Percentiles rank a stretch among this genome's conserved stretches.
Conservation (phyloP, 2,329 filamentous ascomycete genomes). For the Aureobasidium leucospermi region DNA sequence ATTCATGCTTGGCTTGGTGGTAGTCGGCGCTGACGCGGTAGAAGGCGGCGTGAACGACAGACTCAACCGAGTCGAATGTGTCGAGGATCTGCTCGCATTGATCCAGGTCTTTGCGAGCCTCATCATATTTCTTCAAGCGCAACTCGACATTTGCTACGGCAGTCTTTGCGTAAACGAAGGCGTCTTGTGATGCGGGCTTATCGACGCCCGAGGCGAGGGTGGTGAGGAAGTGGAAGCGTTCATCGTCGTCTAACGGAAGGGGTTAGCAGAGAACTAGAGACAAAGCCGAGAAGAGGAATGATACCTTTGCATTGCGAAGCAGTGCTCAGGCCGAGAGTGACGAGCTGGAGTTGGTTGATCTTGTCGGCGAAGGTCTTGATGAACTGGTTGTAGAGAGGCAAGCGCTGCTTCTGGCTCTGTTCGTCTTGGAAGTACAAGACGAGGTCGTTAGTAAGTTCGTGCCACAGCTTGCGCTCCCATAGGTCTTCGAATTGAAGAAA, state of each 20-base stretch:
- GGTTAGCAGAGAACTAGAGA: slow-evolving; percentile 22
- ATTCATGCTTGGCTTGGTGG: slow-evolving; percentile 85
- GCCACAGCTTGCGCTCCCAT: slow-evolving; percentile 99
- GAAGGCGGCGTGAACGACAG: slow-evolving; percentile 89
- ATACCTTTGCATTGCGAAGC: slow-evolving; percentile 75
- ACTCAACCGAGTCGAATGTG: slow-evolving; percentile 89
- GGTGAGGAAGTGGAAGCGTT: slow-evolving; percentile 78
- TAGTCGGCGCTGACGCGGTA: slow-evolving; percentile 94
- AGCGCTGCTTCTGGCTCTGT: slow-evolving; percentile 73
- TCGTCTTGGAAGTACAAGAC: slow-evolving; percentile 80
- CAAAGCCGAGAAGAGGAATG: neutral
- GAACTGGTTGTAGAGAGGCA: slow-evolving; percentile 89
- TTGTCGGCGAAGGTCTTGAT: slow-evolving; percentile 94
- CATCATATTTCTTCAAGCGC: slow-evolving; percentile 69
- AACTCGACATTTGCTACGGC: slow-evolving; percentile 85
- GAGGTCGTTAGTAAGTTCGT: slow-evolving; percentile 88
- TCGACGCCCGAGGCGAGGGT: slow-evolving; percentile 81
- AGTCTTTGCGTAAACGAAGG: slow-evolving; percentile 87
- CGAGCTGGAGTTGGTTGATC: slow-evolving; percentile 98
- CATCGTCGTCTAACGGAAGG: slow-evolving; percentile 61
- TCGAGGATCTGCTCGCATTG: slow-evolving; percentile 83
- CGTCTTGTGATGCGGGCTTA: slow-evolving; percentile 87
- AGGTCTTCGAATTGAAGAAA: slow-evolving; percentile 91
- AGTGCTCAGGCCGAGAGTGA: slow-evolving; percentile 80
- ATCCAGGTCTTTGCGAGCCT: slow-evolving; percentile 78